Percentiles rank a stretch among this genome's conserved stretches.
Conservation (phyloP, 495 filamentous ascomycete species). For the Aspergillus kassunensis region DNA sequence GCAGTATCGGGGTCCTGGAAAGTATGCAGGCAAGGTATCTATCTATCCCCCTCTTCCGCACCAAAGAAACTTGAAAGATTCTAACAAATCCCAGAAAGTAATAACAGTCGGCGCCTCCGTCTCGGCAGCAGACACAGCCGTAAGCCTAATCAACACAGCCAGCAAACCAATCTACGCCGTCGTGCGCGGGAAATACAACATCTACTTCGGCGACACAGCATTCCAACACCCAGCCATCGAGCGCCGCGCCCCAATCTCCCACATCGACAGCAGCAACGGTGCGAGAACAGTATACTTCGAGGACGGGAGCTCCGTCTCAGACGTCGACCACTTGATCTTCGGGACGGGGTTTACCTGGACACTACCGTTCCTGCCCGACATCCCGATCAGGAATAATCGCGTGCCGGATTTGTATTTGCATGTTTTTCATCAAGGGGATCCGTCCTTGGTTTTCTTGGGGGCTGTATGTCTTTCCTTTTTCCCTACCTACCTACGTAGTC, state of each 20-base stretch:
- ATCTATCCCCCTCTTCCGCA: too few relatives aligned
- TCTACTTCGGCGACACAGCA: slow-evolving; percentile 48
- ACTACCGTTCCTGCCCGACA: slow-evolving; percentile 49
- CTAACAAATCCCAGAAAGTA: slow-evolving; percentile 37
- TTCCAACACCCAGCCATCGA: slow-evolving; percentile 49
- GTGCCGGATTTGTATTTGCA: slow-evolving; percentile 55
- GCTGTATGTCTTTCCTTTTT: slow-evolving; percentile 33
- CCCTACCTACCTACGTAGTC: too few relatives aligned
- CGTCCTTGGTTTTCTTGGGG: slow-evolving; percentile 35
- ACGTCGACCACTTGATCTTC: slow-evolving; percentile 55
- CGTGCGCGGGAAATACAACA: slow-evolving; percentile 42
- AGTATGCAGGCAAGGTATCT: slow-evolving; percentile 35
- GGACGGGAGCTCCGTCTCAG: slow-evolving; percentile 42
- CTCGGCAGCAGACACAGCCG: slow-evolving; percentile 41
- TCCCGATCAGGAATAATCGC: slow-evolving; percentile 49
- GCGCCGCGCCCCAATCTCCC: slow-evolving; percentile 41
- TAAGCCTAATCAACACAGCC: slow-evolving; percentile 30
- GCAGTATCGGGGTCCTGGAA: slow-evolving; percentile 35
- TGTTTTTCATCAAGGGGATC: slow-evolving; percentile 45
- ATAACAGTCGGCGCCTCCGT: slow-evolving; percentile 41
- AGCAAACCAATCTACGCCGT: slow-evolving; percentile 35
- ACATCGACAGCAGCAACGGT: slow-evolving; percentile 36
- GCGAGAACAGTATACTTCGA: slow-evolving; percentile 42
- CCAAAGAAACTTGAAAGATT: too few relatives aligned
- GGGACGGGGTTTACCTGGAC: slow-evolving; percentile 56